Percentiles rank a stretch among this genome's conserved stretches.
phyloP scores from a whole-genome alignment of 2,329 filamentous ascomycete genomes.

The Paraphaeosphaeria minitans region DNA sequence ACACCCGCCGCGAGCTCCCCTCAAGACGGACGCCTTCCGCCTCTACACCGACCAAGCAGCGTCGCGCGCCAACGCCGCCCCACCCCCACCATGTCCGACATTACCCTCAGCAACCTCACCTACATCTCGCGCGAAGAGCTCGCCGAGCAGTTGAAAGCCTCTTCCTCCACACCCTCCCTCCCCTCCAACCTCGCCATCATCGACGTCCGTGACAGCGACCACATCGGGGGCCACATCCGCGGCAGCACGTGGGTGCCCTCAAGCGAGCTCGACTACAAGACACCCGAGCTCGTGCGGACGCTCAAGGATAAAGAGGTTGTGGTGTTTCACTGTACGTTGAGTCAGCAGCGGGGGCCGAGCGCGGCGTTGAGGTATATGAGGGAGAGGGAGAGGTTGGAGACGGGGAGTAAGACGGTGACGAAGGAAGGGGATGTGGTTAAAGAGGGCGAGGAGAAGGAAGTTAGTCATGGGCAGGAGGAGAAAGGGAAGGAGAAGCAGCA shows the following conservation, averaged over 20 bases:
- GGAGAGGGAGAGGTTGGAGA: slow-evolving; percentile 64
- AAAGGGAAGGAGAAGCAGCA: slow-evolving; percentile 15
- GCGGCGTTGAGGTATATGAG: slow-evolving; percentile 81
- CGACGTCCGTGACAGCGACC: slow-evolving; percentile 89
- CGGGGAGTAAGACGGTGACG: slow-evolving; percentile 21
- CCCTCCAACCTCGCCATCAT: slow-evolving; percentile 68
- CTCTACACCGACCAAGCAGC: slow-evolving; percentile 24
- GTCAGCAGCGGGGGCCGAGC: slow-evolving; percentile 85
- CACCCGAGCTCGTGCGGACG: slow-evolving; percentile 81
- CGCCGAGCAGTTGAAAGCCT: slow-evolving; percentile 51
- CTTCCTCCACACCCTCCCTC: slow-evolving; percentile 27
- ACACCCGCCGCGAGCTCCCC: neutral
- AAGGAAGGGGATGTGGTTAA: slow-evolving; percentile 24
- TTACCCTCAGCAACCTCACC: slow-evolving; percentile 66
- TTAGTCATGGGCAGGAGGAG: neutral
- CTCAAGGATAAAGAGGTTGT: slow-evolving; percentile 80
- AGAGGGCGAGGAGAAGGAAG: slow-evolving; percentile 21
- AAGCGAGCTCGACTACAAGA: slow-evolving; percentile 71
- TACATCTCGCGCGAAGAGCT: slow-evolving; percentile 72
- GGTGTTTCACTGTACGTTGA: slow-evolving; percentile 92
- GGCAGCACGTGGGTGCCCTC: slow-evolving; percentile 78
- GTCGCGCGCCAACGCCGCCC: slow-evolving; percentile 8
- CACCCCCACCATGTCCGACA: slow-evolving; percentile 51
- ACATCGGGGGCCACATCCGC: slow-evolving; percentile 87
- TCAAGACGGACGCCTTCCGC: slow-evolving; percentile 23